Conservation (phyloP, 129 eudicot genomes). For the Glebionis coronaria region DNA sequence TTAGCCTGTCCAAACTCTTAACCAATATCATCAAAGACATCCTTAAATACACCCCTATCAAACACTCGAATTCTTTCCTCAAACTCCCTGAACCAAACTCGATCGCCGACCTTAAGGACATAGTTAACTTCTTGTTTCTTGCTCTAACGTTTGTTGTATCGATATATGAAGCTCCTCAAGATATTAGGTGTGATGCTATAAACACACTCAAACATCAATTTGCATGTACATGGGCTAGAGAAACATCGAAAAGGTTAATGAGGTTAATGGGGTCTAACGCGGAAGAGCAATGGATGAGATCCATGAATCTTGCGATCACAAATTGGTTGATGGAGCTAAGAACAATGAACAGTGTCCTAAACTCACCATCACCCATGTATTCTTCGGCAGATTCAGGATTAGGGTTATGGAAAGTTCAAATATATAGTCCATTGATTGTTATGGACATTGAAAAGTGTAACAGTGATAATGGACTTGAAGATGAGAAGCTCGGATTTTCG, state of each 20-base stretch:
- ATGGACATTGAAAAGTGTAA: conserved; percentile 65
- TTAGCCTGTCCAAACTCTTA: conserved; percentile 37
- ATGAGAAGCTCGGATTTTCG: conserved; percentile 59
- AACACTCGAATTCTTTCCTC: conserved; percentile 27
- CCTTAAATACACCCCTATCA: conserved; percentile 55
- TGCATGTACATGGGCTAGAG: conserved; percentile 43
- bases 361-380: conserved; percentile 63
- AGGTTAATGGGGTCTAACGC: conserved; percentile 59
- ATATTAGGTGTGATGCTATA: conserved; percentile 51
- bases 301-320: conserved; percentile 68
- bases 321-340: conserved; percentile 62
- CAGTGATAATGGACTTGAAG: conserved; percentile 34
- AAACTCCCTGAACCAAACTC: conserved; percentile 39
- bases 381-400: conserved; percentile 46
- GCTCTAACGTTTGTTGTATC: conserved; percentile 63
- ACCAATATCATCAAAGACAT: conserved; percentile 54
- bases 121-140: conserved; percentile 63
- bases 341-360: conserved; percentile 23
- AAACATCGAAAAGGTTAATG: conserved; percentile 44
- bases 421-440: conserved; percentile 82
- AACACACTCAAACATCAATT: conserved; percentile 39
- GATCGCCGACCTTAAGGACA: conserved; percentile 37
- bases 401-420: conserved; percentile 88
- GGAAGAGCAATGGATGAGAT: conserved; percentile 81
- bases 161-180: conserved; percentile 79